Evolutionary conservation across 1,284 basidiomycete genomes (phyloP).

Genomic region (Ceratobasidium sp.): DNA sequence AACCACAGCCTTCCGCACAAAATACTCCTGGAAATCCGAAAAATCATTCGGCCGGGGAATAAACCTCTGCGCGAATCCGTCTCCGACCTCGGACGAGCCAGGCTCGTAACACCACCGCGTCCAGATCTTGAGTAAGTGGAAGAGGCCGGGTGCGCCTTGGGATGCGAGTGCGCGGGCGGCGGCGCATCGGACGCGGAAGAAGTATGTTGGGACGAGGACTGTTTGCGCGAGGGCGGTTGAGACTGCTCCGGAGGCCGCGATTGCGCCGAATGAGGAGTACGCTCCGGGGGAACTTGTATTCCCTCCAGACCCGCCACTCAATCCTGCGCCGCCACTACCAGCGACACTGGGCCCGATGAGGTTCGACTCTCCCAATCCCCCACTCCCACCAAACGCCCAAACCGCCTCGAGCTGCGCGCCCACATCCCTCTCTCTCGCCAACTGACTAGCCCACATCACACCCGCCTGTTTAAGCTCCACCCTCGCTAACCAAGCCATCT

Average conservation of each 20-base stretch:
- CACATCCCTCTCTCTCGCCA: conserved; percentile 97
- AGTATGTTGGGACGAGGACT: conserved; percentile 95
- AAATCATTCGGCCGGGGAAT: conserved; percentile 96
- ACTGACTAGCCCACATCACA: conserved; percentile 99
- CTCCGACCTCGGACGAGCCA: conserved; percentile 68
- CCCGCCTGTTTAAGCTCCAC: conserved; percentile 96
- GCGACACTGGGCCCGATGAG: not conserved
- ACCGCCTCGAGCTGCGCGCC: conserved; percentile 91
- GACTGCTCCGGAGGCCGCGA: conserved; percentile 32
- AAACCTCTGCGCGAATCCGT: conserved; percentile 86
- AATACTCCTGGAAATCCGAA: conserved; percentile 91
- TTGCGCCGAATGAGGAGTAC: conserved; percentile 33
- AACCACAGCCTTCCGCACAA: conserved; percentile 91
- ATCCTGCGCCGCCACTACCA: not conserved
- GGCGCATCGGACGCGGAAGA: conserved; percentile 96
- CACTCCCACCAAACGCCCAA: conserved; percentile 38
- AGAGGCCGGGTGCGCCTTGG: conserved; percentile 82
- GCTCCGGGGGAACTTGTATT: conserved; percentile 28
- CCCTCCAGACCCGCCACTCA: not conserved
- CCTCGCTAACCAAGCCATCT: conserved; percentile 97
- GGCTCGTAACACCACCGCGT: conserved; percentile 93
- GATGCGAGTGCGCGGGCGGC: conserved; percentile 88
- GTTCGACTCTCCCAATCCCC: conserved; percentile 11
- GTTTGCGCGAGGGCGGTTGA: conserved; percentile 80
- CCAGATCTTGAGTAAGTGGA: conserved; percentile 97